Conservation (phyloP, 163 green algal genomes). For the Prototheca wickerhamii region DNA sequence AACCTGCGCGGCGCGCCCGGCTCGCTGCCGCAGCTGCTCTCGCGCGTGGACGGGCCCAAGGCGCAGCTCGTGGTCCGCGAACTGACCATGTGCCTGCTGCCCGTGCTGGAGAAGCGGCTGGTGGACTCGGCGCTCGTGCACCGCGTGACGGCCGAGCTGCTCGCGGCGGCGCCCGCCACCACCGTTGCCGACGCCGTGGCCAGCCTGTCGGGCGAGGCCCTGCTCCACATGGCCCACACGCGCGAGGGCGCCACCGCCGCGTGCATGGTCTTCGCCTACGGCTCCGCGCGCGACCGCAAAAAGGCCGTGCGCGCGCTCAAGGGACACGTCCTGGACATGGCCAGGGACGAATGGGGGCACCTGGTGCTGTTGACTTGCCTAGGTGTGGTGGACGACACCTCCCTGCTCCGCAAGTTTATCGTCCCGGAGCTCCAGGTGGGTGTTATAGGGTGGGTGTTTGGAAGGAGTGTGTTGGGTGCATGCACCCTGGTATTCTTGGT, state of each 20-base stretch:
- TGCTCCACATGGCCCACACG: constrained; percentile 87
- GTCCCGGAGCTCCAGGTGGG: constrained; percentile 62
- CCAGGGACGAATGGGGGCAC: constrained; percentile 75
- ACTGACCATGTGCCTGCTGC: constrained; percentile 54
- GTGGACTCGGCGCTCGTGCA: constrained; percentile 74
- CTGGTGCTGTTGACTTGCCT: constrained; percentile 62
- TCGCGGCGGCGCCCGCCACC: constrained; percentile 46
- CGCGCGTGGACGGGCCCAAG: constrained; percentile 32
- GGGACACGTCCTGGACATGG: constrained; percentile 59
- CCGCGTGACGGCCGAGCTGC: constrained; percentile 70
- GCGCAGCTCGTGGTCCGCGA: constrained; percentile 48
- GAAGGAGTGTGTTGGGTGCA: neutral
- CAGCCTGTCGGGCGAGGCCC: constrained; percentile 53
- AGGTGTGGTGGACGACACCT: constrained; percentile 73
- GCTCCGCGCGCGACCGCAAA: constrained; percentile 69
- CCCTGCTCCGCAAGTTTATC: constrained; percentile 63
- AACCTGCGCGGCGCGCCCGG: constrained; percentile 17
- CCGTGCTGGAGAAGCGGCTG: constrained; percentile 83
- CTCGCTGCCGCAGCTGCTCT: constrained; percentile 46
- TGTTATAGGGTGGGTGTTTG: neutral
- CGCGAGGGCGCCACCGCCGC: constrained; percentile 59
- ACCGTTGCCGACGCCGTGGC: constrained; percentile 62
- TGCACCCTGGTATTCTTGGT: neutral
- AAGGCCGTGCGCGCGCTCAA: constrained; percentile 38
- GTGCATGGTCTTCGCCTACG: constrained; percentile 65